phyloP scores from a whole-genome alignment of 208 protist species.

The Naegleria fowleri region DNA sequence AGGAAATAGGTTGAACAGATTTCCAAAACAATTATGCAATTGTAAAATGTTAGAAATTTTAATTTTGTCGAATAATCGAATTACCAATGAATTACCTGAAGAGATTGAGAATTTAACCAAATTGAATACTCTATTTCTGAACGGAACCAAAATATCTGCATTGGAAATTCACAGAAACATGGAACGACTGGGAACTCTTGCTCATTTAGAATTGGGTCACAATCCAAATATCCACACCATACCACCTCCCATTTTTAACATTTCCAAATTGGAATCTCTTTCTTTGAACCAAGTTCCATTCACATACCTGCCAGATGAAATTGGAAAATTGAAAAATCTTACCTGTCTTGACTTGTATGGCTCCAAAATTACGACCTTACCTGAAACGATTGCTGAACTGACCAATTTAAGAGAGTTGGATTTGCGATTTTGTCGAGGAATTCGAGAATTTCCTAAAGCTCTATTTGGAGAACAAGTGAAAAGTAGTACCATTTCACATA shows the following conservation, averaged over 20 bases:
- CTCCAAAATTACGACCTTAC: neutral
- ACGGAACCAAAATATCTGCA: neutral
- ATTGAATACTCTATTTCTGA: neutral
- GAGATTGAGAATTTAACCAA: neutral
- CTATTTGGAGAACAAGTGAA: neutral
- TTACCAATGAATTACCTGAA: neutral
- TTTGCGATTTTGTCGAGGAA: neutral
- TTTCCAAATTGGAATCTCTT: neutral
- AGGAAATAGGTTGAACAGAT: neutral
- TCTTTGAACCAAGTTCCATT: neutral
- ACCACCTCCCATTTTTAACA: neutral
- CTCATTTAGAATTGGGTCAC: neutral
- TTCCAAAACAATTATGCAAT: conserved; percentile 13
- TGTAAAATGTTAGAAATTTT: conserved; percentile 1
- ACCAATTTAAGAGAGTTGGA: neutral
- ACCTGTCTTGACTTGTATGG: neutral
- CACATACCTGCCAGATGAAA: neutral
- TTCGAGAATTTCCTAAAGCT: neutral
- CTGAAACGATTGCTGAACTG: neutral
- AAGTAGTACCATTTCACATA: neutral
- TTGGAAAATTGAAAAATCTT: neutral
- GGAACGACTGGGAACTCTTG: neutral
- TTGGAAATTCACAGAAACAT: neutral
- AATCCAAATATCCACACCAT: neutral
- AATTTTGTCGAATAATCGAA: neutral